phyloP scores from a whole-genome alignment of 2,329 filamentous ascomycete genomes.

The Aspergillus sp. region DNA sequence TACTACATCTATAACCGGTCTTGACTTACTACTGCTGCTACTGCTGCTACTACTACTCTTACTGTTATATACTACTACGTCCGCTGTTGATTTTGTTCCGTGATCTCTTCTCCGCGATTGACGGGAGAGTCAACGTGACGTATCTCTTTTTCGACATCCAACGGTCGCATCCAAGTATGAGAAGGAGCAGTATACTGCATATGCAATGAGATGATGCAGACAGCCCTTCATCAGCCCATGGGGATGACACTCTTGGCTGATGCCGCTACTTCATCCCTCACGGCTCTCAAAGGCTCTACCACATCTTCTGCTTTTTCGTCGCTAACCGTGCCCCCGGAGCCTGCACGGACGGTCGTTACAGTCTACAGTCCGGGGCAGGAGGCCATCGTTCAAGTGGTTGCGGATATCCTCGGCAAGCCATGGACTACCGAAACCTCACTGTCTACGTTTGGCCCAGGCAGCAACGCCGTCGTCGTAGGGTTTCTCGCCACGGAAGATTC shows the following conservation, averaged over 20 bases:
- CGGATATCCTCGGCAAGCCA: conserved; percentile 76
- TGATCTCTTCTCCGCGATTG: not conserved
- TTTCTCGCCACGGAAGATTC: conserved; percentile 59
- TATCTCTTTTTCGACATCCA: not conserved
- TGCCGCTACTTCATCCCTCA: conserved; percentile 23
- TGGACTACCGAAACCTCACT: conserved; percentile 62
- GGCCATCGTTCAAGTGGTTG: conserved; percentile 71
- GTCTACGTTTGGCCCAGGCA: conserved; percentile 57
- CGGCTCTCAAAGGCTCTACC: conserved; percentile 22
- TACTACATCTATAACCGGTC: too few species aligned
- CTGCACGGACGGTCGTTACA: conserved; percentile 55
- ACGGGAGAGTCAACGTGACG: not conserved
- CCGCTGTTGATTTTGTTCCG: conserved; percentile 5
- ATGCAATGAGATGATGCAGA: conserved; percentile 39
- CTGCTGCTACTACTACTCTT: too few species aligned
- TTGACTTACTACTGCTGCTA: too few species aligned
- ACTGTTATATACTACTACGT: not conserved
- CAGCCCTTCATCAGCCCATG: conserved; percentile 35
- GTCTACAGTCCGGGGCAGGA: conserved; percentile 72
- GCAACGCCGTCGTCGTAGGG: conserved; percentile 66
- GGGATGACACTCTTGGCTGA: conserved; percentile 34
- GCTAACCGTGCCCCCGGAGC: conserved; percentile 15
- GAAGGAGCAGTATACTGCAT: conserved; percentile 21
- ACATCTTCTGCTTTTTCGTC: conserved; percentile 16
- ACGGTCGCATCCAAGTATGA: conserved; percentile 28